Base-by-base conservation (phyloP, 139 green algal genomes). In the Micractinium conductrix region DNA sequence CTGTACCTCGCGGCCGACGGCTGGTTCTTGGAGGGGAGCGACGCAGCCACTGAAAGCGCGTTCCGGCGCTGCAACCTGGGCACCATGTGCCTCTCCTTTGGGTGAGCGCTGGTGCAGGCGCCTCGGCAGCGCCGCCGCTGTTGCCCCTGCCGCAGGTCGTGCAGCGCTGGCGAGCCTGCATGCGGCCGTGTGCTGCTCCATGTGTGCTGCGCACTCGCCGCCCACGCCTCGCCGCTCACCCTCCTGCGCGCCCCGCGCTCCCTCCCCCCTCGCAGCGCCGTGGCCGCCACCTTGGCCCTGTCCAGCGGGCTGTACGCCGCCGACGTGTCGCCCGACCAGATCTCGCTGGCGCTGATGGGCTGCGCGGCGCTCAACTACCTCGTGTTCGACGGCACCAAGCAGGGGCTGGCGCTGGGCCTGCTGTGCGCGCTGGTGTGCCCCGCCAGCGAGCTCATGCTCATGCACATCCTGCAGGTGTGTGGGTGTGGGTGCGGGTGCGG, bases 401-500 rank as follows among this genome's bases (percentile, higher is more conserved):
- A 94, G 74, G 92, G 92, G 35, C 48, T 93, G 6, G 63, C 42
- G 48, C 81, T 95, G 40, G 90, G 81, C 10, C 28, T 87, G 26
- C 62, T 95, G 19, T 95, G 91, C 63, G 92, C 85, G 40, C n/a
- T 95, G 24, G 89, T 78, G 7, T 92, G 89, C 17, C 80, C 80
- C 35, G 80, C 65, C 44, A 55, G 37, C 38, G 76, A 82, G 86
- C 44, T 93, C 16, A 55, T 94, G 65, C 82, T 95, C 42, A 90
- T 93, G 67, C 48, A 89, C 16, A 43, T 79, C 4, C 55, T 89
- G 17, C 55, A 74, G 48, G 48, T n/a, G n/a, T n/a, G n/a, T n/a
- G n/a, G n/a, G n/a, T n/a, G n/a, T n/a, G n/a, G n/a, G n/a, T n/a
- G n/a, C n/a, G n/a, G n/a, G n/a, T n/a, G n/a, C n/a, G n/a, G n/a